Base-by-base conservation (phyloP, 2,329 filamentous ascomycete species). In the Fusarium sp. region DNA sequence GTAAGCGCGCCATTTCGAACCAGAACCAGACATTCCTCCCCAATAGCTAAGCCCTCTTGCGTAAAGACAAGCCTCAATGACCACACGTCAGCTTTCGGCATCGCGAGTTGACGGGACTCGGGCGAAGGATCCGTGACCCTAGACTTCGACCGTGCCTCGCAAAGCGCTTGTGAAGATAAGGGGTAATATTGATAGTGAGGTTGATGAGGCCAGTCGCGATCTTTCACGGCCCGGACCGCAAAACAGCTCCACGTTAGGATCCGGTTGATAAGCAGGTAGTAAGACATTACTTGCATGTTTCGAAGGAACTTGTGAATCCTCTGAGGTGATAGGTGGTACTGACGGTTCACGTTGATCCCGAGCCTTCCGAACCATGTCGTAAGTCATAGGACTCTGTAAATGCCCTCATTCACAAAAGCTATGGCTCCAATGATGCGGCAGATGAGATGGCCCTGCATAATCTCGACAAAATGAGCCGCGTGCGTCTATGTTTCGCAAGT, bases 361-460 rank as follows among this genome's bases (percentile, higher is more conserved):
- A 68, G 22, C 18, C 38, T 57, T 65, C 68, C 65, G 68, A 64
- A 59, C 65, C 65, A 65, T 66, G 42, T 42, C 54, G 20, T 42
- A 31, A 14, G n/a, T 37, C 29, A 34, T 20, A 40, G 27, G 24
- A 29, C 6, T 60, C 20, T n/a, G 45, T 14, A 58, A 57, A 6
- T 38, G 29, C 22, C 10, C 34, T 35, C 31, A 54, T 34, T 27
- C 14, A 45, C 9, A 50, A 66, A 31, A 58, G 20, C 20, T 40
- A 16, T 38, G 34, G 58, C 52, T n/a, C 24, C 56, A 31, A 27
- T 20, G 6, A 31, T 61, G 45, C 31, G 31, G 31, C 16, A 45
- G 52, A 29, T 54, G 35, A 40, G 52, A 8, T 50, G 45, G 31
- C 27, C 52, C 37, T 56, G 16, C 24, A 59, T 57, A 45, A 60